Base-by-base conservation (phyloP, 2,329 filamentous ascomycete genomes). In the Trichoderma hamatum region DNA sequence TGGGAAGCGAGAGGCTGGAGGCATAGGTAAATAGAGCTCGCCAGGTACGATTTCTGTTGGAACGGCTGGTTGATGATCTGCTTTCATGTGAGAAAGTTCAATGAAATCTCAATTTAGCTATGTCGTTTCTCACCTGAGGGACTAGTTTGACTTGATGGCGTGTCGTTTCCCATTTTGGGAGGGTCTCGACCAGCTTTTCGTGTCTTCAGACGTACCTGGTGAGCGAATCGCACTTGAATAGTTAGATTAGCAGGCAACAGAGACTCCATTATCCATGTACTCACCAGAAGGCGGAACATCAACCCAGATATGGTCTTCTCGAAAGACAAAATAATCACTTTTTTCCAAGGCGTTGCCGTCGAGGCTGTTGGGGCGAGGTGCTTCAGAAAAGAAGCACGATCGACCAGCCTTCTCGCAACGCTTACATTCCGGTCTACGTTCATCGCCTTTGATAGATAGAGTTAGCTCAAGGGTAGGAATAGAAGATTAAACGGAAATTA, bases 371-470 rank as follows among this genome's bases (percentile, higher is more conserved):
- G 34, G 24, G 6, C 62, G 28, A 21, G 24, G 21, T 28, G 11
- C 32, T 34, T 24, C 9, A 30, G 49, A 51, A 21, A 65, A 65
- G 16, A 36, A 65, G 54, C 62, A 65, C 14, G 62, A 11, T 11
- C 62, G 62, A 14, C 62, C 62, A 54, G 62, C 62, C 13, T 43
- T 51, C 51, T 65, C 46, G 62, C 62, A 65, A 13, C 62, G 62
- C 51, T n/a, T 54, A 36, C 62, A 65, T 54, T 55, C 32, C n/a
- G 62, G 62, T 30, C 62, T 55, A 2, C 32, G 46, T 26, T 65
- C 62, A 14, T 65, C 62, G 19, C 62, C 62, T 65, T 11, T 30
- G 30, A 5, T 7, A 43, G 34, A 7, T 19, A 30, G 1, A 11
- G 32, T 65, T 51, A 55, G 34, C 62, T 13, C 43, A 14, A 5